Evolutionary conservation across 2,329 filamentous ascomycete species (phyloP).

Genomic region (Calonectria pauciramosa): DNA sequence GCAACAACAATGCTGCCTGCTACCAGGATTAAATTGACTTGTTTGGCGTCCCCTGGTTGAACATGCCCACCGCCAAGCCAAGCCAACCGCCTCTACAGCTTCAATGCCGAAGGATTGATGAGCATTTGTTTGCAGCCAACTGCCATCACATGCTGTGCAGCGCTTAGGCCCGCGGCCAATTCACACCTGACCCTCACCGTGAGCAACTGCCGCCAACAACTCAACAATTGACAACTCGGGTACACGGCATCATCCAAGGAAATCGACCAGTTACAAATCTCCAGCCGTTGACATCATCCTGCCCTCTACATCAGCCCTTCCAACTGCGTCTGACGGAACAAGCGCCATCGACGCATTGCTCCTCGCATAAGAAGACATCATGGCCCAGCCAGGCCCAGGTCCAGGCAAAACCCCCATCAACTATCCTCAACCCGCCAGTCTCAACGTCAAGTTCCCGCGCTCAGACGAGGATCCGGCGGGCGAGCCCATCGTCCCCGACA

Average conservation of each 20-base stretch:
- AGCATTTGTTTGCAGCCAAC: neutral
- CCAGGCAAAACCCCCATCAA: neutral
- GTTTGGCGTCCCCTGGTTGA: neutral
- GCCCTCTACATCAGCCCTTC: neutral
- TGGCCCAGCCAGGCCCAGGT: slow-evolving; percentile 16
- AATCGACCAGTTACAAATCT: neutral
- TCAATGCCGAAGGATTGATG: neutral
- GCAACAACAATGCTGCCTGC: no score
- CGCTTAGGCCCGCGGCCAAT: neutral
- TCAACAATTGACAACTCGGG: neutral
- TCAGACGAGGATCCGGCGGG: slow-evolving; percentile 30
- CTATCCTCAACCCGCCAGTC: neutral
- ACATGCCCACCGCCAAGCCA: neutral
- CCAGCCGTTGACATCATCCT: neutral
- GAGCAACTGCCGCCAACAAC: neutral
- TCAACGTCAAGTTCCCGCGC: neutral
- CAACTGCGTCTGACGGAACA: neutral
- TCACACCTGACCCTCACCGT: neutral
- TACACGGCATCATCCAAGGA: neutral
- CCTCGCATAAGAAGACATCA: neutral
- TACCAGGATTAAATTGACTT: neutral
- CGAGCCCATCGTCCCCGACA: slow-evolving; percentile 30
- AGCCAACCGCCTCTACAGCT: neutral
- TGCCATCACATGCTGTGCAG: neutral
- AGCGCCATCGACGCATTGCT: neutral